Percentiles rank a stretch among this genome's conserved stretches.
Conservation (phyloP, 306 rosid species). For the Cicer cuneatum region DNA sequence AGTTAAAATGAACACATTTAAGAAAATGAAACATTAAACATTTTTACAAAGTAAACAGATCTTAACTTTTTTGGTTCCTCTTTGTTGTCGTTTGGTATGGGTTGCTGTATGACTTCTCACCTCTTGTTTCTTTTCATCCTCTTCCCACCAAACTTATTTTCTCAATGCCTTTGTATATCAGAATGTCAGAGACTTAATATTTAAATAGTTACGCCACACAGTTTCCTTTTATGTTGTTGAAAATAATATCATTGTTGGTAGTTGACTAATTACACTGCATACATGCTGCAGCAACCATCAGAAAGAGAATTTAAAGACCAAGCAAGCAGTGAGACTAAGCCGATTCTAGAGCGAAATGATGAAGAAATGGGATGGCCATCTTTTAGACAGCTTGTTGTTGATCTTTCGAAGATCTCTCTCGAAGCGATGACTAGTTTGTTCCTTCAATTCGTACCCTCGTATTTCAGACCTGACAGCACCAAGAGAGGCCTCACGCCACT, state of each 20-base stretch:
- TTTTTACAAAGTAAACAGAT: no score
- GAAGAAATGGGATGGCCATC: slow-evolving; percentile 98
- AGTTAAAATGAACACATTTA: no score
- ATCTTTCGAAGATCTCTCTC: slow-evolving; percentile 74
- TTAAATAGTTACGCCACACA: no score
- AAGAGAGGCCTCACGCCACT: slow-evolving; percentile 69
- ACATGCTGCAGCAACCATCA: slow-evolving; percentile 50
- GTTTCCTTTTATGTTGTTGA: no score
- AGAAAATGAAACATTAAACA: no score
- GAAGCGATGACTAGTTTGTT: slow-evolving; percentile 58
- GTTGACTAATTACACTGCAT: slow-evolving; percentile 39
- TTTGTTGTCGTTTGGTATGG: not conserved
- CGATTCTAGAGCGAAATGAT: slow-evolving; percentile 58
- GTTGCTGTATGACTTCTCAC: not conserved
- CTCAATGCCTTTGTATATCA: not conserved
- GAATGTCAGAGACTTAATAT: no score
- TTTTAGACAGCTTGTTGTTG: slow-evolving; percentile 71
- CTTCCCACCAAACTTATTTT: not conserved
- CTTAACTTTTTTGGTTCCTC: not conserved
- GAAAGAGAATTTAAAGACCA: slow-evolving; percentile 60
- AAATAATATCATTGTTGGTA: slow-evolving; percentile 22
- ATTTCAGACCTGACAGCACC: slow-evolving; percentile 52
- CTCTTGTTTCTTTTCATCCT: not conserved
- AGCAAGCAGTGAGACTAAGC: slow-evolving; percentile 54
- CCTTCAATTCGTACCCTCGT: slow-evolving; percentile 62